phyloP scores from a whole-genome alignment of 2,329 filamentous ascomycete genomes.

The Exophiala viscosa region DNA sequence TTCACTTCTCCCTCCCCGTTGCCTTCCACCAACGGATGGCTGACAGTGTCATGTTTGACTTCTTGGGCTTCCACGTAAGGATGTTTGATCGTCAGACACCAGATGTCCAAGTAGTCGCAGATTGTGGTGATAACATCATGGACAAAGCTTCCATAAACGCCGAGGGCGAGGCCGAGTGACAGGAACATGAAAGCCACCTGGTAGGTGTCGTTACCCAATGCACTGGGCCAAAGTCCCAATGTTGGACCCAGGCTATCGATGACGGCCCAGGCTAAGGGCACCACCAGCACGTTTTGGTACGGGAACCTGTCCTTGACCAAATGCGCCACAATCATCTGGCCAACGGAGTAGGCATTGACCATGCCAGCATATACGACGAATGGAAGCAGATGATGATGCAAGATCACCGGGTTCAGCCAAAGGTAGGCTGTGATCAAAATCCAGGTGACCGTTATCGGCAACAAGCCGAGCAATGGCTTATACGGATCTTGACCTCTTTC shows the following conservation, averaged over 20 bases:
- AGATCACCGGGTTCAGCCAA: constrained; percentile 76
- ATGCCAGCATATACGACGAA: constrained; percentile 86
- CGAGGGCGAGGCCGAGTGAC: constrained; percentile 77
- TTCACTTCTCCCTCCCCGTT: constrained; percentile 21
- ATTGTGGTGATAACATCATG: constrained; percentile 95
- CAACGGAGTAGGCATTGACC: constrained; percentile 91
- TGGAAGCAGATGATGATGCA: constrained; percentile 78
- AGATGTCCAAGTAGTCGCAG: constrained; percentile 97
- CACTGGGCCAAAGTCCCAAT: constrained; percentile 69
- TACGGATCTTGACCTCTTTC: constrained; percentile 66
- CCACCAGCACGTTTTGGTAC: constrained; percentile 78
- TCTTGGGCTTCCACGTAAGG: constrained; percentile 46
- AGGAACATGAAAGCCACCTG: constrained; percentile 89
- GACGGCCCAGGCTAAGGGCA: constrained; percentile 75
- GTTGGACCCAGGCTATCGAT: constrained; percentile 74
- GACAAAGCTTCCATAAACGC: constrained; percentile 96
- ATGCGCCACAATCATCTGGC: constrained; percentile 93
- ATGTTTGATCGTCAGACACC: constrained; percentile 97
- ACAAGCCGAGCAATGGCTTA: constrained; percentile 68
- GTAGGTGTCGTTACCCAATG: constrained; percentile 71
- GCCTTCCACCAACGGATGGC: constrained; percentile 61
- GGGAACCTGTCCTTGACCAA: constrained; percentile 84
- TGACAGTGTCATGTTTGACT: constrained; percentile 61
- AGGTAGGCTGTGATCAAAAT: constrained; percentile 72
- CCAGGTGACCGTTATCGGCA: constrained; percentile 80